These are phyloP conservation scores for Fraxinus velutina DNA, from an alignment of 305 asterid species.

Conservation along the genomic window DNA sequence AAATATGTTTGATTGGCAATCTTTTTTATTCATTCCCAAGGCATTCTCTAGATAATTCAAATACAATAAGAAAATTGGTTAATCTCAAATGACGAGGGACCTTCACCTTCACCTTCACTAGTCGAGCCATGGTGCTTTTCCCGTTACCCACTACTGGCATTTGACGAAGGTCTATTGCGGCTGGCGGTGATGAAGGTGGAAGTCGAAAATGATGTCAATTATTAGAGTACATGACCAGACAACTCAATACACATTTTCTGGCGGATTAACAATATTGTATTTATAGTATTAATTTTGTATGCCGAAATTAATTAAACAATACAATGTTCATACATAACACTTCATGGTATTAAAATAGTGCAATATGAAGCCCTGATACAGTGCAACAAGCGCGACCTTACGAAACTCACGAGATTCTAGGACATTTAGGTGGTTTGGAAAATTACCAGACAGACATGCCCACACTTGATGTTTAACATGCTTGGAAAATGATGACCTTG, in stretches of 20 bases:
- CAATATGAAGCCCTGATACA: neutral
- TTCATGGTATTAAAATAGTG: neutral
- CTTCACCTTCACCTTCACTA: neutral
- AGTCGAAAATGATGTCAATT: neutral
- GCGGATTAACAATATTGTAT: neutral
- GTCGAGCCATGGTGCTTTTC: neutral
- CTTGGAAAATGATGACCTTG: neutral
- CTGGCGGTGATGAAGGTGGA: neutral
- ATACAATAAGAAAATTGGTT: slow-evolving; percentile 7
- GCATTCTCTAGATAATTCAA: neutral
- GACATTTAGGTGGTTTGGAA: neutral
- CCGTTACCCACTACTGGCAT: neutral
- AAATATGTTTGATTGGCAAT: neutral
- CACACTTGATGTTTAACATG: neutral
- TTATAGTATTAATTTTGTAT: neutral
- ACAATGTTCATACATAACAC: neutral
- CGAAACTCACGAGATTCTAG: neutral
- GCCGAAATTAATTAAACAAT: neutral
- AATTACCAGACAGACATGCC: neutral
- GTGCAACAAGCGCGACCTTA: neutral
- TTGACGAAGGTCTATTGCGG: neutral
- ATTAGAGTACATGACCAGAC: neutral
- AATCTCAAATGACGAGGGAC: neutral
- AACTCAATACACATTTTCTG: neutral
- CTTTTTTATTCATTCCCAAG: neutral